Base-by-base conservation (phyloP, 495 filamentous ascomycete genomes). In the Xylaria intraflava region DNA sequence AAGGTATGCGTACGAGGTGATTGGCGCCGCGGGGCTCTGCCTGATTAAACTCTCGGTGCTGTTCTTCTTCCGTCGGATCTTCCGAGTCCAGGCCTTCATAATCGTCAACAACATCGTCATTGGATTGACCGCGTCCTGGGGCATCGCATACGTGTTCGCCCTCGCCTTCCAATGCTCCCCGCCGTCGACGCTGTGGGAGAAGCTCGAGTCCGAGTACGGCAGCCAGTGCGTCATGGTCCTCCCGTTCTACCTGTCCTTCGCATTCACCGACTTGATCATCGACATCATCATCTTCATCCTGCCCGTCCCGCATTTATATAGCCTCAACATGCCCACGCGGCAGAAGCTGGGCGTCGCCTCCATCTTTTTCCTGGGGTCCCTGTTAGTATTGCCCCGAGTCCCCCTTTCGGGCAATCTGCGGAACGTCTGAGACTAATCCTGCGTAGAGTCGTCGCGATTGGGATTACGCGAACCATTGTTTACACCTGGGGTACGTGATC, bases 151-250 rank as follows among this genome's bases (percentile, higher is more conserved):
- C 44, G 44, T 71, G 2, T 53, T 76, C 27, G 66, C 69, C 7
- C 62, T 70, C n/a, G 65, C 68, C 1, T 75, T 77, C 40, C 65
- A 72, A 31, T 78, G 75, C 51, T 12, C 22, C 0, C 67, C 69
- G 11, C 22, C 68, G 2, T 53, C 58, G 16, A 50, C 44, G 1
- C 22, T 57, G 7, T 52, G 48, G 53, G 24, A 53, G 0, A 49
- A 53, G 39, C 26, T 60, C 36, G 48, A 56, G 26, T 49, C 41
- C 29, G 58, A 55, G 17, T 60, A 49, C 16, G 43, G 24, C 17
- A 23, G 23, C 8, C 1, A 10, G 5, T 55, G 53, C 29, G 22
- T 51, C 11, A 6, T 16, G 26, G 45, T 45, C 4, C 49, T 47
- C 8, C 51, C 48, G 12, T 41, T 49, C 8, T 60, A 57, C 44